phyloP scores from a whole-genome alignment of 495 filamentous ascomycete genomes.

The Annulohypoxylon nitens region DNA sequence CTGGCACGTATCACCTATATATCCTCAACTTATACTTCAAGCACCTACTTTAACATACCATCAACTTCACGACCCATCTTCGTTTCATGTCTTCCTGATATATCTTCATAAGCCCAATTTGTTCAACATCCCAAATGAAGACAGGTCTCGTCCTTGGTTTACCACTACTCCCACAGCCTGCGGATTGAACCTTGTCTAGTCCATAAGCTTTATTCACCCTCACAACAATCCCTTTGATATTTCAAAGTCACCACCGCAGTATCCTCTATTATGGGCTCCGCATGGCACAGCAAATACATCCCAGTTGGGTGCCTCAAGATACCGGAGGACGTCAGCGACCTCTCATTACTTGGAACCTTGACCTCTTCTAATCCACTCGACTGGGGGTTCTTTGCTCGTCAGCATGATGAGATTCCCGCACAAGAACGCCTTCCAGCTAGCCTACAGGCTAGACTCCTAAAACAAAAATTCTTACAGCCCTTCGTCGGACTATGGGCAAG shows the following conservation, averaged over 20 bases:
- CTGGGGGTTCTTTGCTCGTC: constrained; percentile 49
- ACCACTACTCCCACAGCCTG: neutral
- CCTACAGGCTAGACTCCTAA: constrained; percentile 53
- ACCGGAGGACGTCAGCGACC: constrained; percentile 8
- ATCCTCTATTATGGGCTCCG: constrained; percentile 23
- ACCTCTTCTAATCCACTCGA: neutral
- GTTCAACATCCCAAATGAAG: neutral
- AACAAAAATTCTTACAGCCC: constrained; percentile 41
- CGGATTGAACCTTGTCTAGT: neutral
- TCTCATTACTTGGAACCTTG: constrained; percentile 16
- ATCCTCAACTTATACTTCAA: too few species aligned
- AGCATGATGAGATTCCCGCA: constrained; percentile 17
- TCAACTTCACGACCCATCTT: neutral
- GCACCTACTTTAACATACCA: neutral
- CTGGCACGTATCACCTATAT: neutral
- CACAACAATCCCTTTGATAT: neutral
- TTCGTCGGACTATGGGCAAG: constrained; percentile 48
- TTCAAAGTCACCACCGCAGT: neutral
- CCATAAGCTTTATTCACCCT: constrained; percentile 5
- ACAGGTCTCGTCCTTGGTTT: neutral
- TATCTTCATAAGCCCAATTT: too few species aligned
- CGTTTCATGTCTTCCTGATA: neutral
- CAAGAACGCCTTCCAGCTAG: constrained; percentile 30
- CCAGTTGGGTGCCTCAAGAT: constrained; percentile 56
- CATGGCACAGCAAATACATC: constrained; percentile 48